Percentiles rank a stretch among this genome's conserved stretches.
Evolutionary conservation across 495 filamentous ascomycete genomes (phyloP).

Genomic region (Achaetomiella virescens): DNA sequence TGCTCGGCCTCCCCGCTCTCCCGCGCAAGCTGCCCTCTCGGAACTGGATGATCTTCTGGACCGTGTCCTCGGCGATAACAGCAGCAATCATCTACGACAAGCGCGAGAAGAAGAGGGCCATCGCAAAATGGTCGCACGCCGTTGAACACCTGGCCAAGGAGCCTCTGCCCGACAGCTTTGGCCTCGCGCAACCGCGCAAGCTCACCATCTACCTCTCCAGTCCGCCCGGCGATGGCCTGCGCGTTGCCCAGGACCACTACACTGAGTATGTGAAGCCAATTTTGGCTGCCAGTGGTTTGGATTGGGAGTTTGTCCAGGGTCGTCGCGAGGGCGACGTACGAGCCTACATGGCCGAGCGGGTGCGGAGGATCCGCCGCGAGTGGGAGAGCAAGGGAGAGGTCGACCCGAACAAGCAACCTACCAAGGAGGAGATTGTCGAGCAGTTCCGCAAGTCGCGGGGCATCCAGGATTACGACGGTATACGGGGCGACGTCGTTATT

Average conservation of each 20-base stretch:
- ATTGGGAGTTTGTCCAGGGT: conserved; percentile 93
- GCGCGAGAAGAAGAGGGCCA: conserved; percentile 72
- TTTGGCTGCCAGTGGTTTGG: conserved; percentile 78
- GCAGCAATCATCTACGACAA: conserved; percentile 82
- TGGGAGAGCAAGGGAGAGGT: conserved; percentile 48
- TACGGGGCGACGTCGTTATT: conserved; percentile 78
- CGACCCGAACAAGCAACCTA: conserved; percentile 34
- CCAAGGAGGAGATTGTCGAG: conserved; percentile 51
- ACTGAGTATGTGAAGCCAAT: conserved; percentile 93
- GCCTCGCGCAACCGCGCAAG: conserved; percentile 67
- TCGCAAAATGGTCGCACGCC: conserved; percentile 77
- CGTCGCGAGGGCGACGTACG: conserved; percentile 82
- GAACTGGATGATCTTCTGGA: conserved; percentile 95
- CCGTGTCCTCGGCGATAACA: conserved; percentile 69
- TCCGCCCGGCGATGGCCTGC: conserved; percentile 78
- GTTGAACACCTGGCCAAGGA: conserved; percentile 85
- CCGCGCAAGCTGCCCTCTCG: conserved; percentile 84
- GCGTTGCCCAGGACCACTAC: conserved; percentile 83
- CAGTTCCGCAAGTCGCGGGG: conserved; percentile 53
- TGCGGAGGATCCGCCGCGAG: conserved; percentile 61
- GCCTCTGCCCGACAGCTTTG: conserved; percentile 49
- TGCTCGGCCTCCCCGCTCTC: conserved; percentile 77
- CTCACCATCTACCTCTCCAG: conserved; percentile 80
- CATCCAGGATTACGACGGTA: conserved; percentile 62
- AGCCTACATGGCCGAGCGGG: conserved; percentile 70